Evolutionary conservation across 2,329 filamentous ascomycete genomes (phyloP).

Genomic region (Colletotrichum musicola): DNA sequence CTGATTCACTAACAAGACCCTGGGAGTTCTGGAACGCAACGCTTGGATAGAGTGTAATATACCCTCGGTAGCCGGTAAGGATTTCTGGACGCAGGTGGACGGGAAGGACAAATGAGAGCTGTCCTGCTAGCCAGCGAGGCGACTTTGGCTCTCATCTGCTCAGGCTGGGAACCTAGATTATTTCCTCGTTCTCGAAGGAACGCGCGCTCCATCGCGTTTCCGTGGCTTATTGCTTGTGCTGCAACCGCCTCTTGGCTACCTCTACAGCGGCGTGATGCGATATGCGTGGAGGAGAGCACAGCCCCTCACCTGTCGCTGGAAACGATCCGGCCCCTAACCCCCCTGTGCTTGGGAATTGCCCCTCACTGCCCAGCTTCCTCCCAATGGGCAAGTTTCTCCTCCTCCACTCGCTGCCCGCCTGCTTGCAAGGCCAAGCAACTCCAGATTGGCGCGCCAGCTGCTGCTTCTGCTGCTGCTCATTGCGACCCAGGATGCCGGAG

Average conservation of each 20-base stretch:
- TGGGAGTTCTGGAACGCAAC: constrained; percentile 11
- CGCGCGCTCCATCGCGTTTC: background rate
- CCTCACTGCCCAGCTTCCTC: constrained; percentile 19
- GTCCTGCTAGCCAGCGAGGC: no score
- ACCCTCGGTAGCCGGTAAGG: background rate
- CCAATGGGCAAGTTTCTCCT: background rate
- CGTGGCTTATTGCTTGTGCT: constrained; percentile 2
- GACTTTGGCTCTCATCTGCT: no score
- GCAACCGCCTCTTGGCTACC: constrained; percentile 20
- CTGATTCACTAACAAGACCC: background rate
- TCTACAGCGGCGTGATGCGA: constrained; percentile 19
- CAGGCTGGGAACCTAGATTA: background rate
- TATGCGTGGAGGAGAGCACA: constrained; percentile 20
- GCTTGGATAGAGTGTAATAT: background rate
- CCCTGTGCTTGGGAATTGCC: constrained; percentile 15
- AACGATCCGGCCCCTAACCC: background rate
- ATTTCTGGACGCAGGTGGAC: background rate
- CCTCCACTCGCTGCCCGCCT: background rate
- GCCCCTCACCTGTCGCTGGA: constrained; percentile 31
- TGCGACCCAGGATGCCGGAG: constrained; percentile 25
- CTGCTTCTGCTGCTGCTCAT: background rate
- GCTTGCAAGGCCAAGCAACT: constrained; percentile 1
- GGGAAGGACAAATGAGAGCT: no score
- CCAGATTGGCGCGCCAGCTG: background rate
- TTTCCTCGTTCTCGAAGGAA: constrained; percentile 23